Evolutionary conservation across 805 yeast species (phyloP), one percentile per base, ranked within the genome.

Genomic region (Metschnikowia koreensis): DNA sequence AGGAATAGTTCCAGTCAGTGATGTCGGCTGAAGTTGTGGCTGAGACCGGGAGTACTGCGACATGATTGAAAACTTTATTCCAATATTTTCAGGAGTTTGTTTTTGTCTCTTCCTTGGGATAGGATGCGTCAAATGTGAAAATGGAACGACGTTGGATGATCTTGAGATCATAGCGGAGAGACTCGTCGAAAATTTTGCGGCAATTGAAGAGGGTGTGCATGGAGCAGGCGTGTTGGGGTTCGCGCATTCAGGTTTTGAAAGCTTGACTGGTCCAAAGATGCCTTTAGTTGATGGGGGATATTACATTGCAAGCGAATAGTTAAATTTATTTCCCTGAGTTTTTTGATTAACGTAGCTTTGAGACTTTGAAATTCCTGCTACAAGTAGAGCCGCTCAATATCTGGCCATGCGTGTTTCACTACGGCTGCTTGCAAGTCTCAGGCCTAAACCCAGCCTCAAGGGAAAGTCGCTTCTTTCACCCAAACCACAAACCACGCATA

Each of bases 121-220:
- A 13, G 12, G 37, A 33, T 33, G 37, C 4, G 22, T 22, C 22
- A 22, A 22, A 22, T 16, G 26, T 13, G 41, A 38, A 4, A 17
- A 38, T 22, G 4, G 22, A 22, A 22, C 22, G 22, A 22, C 2
- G 22, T 22, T 22, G 22, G 22, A 22, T 22, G 22, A 22, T 22
- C 22, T 22, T 4, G 22, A 22, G 4, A 22, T 22, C 22, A 22
- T 4, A 22, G 22, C 22, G 22, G 17, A 40, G 38, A 42, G 16
- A n/a, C 40, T 27, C 46, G 46, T 37, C 56, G 53, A 58, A 59
- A 59, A 56, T 45, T 58, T 58, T 56, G 61, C 62, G 60, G 62
- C 62, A 56, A 59, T 57, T 53, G 54, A 48, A 39, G 57, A 52
- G 58, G 56, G 55, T 54, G 58, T 52, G 57, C 60, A 46, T 44